These are phyloP conservation scores for Blastobotrys niveus DNA, from an alignment of 1,139 yeast genomes.

Conservation along the genomic window DNA sequence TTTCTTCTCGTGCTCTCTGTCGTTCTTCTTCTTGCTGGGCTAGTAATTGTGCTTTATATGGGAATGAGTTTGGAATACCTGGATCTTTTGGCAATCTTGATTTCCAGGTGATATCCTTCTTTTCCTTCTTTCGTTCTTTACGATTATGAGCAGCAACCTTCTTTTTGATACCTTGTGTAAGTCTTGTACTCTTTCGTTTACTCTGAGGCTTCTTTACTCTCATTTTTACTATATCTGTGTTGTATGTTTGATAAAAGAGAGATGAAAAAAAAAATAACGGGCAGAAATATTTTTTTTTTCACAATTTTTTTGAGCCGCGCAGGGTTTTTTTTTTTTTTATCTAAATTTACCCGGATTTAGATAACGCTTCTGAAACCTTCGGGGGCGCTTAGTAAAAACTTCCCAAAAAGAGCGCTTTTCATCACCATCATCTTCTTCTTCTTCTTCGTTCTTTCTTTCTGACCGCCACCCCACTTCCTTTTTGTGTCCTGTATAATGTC, in stretches of 20 bases:
- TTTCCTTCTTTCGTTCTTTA: conserved; percentile 73
- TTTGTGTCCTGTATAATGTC: neutral
- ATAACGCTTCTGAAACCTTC: neutral
- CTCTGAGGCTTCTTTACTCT: conserved; percentile 51
- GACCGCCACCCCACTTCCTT: neutral
- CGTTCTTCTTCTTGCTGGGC: conserved; percentile 74
- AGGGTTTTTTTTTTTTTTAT: neutral
- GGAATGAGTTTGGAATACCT: conserved; percentile 92
- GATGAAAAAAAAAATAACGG: neutral
- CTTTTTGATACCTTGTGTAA: conserved; percentile 94
- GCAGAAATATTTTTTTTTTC: conserved; percentile 6
- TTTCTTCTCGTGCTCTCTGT: conserved; percentile 56
- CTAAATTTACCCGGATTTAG: conserved; percentile 6
- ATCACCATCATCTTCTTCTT: no score
- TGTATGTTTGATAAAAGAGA: neutral
- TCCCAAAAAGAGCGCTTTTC: conserved; percentile 1
- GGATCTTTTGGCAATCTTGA: conserved; percentile 78
- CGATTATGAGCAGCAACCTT: conserved; percentile 89
- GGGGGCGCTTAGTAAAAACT: no score
- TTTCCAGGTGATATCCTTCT: conserved; percentile 91
- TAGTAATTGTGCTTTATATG: conserved; percentile 80
- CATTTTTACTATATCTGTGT: neutral
- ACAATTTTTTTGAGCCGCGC: conserved; percentile 9
- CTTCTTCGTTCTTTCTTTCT: no score
- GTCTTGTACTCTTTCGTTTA: conserved; percentile 82